Base-by-base conservation (phyloP, 2,329 filamentous ascomycete species). In the Diaporthe eres region DNA sequence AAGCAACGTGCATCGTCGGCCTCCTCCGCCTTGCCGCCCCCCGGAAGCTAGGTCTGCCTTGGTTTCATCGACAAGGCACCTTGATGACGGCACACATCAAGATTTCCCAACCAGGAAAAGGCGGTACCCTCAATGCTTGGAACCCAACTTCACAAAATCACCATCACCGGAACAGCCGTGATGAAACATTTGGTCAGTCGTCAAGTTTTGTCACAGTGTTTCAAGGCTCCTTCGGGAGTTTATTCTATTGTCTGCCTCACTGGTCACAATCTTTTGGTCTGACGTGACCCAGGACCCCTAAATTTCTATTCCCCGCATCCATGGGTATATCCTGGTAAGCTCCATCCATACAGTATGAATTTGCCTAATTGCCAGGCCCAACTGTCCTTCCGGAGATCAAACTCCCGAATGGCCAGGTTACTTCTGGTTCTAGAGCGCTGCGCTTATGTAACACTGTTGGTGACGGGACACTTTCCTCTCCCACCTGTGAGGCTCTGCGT, bases 241-340 rank as follows among this genome's bases (percentile, higher is more conserved):
- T n/a, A 19, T 42, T n/a, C 8, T 39, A 15, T 22, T 15, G 63
- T 37, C 44, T 51, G 47, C n/a, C 49, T 70, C 47, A 49, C 42
- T 51, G 44, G 22, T 28, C 34, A 28, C n/a, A n/a, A n/a, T 47
- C 47, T 47, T 53, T 65, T 65, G 65, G 49, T 42, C 65, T 70
- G 65, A 53, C 65, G 65, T 70, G 34, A 70, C 65, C 65, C 65
- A 55, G 65, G 65, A 70, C 65, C 65, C 65, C 49, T 70, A 55
- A 70, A 53, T 70, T 55, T 70, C 65, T 53, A 39, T 55, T 53
- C 37, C 49, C 65, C 65, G 49, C 34, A 55, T 28, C 61, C 63
- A 68, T 63, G 44, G 44, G 51, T 17, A 25, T 7, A 68, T 28
- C 65, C 65, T 70, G 49, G 65, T n/a, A 42, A 39, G 65, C 44